Conservation (phyloP, 306 rosid species). For the Cucurbita maxima region DNA sequence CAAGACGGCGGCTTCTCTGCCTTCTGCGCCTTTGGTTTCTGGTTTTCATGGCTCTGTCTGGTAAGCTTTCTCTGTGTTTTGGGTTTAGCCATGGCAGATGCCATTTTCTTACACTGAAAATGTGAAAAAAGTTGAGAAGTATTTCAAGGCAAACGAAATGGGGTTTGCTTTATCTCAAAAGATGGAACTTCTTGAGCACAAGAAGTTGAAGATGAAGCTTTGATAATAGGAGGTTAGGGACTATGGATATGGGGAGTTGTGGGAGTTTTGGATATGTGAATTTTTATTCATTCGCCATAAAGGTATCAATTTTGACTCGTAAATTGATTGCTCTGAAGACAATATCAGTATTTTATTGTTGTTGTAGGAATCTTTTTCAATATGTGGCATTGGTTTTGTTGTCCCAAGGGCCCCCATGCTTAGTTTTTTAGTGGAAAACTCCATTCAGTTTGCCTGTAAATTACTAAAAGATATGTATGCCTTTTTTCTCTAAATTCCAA, state of each 20-base stretch:
- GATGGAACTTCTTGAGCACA: background rate
- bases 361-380: slow-evolving; percentile 14
- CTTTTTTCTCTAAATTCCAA: background rate
- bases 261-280: slow-evolving; percentile 2
- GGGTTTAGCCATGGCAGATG: slow-evolving; percentile 45
- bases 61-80: slow-evolving; percentile 32
- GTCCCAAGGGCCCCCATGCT: slow-evolving; percentile 2
- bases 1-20: slow-evolving; percentile 63
- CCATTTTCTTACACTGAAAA: slow-evolving; percentile 5
- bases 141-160: background rate
- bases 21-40: slow-evolving; percentile 25
- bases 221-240: slow-evolving; percentile 3
- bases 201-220: slow-evolving; percentile 3
- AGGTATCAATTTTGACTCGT: background rate
- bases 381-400: background rate
- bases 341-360: slow-evolving; percentile 9
- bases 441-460: background rate
- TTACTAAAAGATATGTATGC: background rate
- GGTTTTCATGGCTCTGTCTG: slow-evolving; percentile 28
- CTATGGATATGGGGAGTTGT: slow-evolving; percentile 12
- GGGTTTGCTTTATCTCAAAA: background rate
- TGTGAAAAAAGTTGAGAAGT: background rate
- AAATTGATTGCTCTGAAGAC: slow-evolving; percentile 6
- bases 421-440: background rate
- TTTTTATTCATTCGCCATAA: slow-evolving; percentile 1